These are phyloP conservation scores for Neurospora crassa DNA, from an alignment of 2,329 filamentous ascomycete species.

Conservation along the genomic window DNA sequence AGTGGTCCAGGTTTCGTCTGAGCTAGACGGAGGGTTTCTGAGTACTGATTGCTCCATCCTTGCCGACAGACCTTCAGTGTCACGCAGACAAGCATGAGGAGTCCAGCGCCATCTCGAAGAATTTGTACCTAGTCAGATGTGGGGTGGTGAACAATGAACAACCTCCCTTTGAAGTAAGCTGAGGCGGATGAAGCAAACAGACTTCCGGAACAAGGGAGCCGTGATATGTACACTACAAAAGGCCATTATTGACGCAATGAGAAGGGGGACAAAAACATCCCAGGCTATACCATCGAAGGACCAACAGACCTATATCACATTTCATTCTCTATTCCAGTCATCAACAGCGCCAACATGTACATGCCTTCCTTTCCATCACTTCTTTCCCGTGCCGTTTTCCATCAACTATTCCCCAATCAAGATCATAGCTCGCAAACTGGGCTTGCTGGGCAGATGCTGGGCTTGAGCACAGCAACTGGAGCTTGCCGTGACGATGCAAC, in stretches of 20 bases:
- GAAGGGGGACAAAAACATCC: background rate
- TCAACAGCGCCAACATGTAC: background rate
- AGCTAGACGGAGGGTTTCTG: background rate
- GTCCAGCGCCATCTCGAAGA: background rate
- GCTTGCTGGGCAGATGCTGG: no score
- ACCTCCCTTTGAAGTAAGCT: background rate
- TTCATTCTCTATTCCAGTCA: no score
- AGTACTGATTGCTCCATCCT: background rate
- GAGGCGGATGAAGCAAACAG: background rate
- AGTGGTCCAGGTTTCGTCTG: background rate
- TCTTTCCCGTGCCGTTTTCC: no score
- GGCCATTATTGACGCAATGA: background rate
- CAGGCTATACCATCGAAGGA: background rate
- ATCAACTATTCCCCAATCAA: no score
- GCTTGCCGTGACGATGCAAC: no score
- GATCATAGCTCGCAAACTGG: no score
- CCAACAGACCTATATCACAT: no score
- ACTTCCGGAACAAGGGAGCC: no score
- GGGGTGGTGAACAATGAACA: background rate
- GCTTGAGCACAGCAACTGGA: no score
- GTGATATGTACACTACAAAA: no score
- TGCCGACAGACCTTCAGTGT: background rate
- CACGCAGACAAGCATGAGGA: background rate
- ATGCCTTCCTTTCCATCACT: no score
- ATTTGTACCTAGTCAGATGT: background rate